Base-by-base conservation (phyloP, 352 stramenopile genomes). In the Pythium dissotocum region DNA sequence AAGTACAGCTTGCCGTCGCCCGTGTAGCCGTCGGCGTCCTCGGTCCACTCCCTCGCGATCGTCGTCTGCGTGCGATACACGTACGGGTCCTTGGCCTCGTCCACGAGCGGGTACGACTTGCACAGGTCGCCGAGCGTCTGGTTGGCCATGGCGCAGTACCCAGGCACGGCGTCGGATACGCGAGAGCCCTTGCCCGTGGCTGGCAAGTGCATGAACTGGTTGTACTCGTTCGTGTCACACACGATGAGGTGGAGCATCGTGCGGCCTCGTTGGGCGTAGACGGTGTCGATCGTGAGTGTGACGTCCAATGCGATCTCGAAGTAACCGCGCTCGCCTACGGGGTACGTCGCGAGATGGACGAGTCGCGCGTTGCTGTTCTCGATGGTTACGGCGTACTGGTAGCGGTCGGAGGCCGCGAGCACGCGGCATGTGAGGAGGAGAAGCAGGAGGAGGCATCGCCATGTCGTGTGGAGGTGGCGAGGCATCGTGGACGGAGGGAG, bases 71-170 rank as follows among this genome's bases (percentile, higher is more conserved):
- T 68, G 33, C 75, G 76, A 33, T 90, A 88, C 28, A 82, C 61
- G 33, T 60, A 74, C 36, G 67, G 56, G 54, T 81, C 69, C 4
- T 38, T 44, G 13, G 77, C 76, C 8, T 77, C 63, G 44, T 87
- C 73, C n/a, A 65, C 33, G 6, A 90, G 71, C 36, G 69, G 70
- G 54, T 77, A 84, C 24, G 82, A 88, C 24, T 74, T 61, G 21
- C 80, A 90, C 42, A 82, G 73, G 42, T 87, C 76, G 48, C 60
- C 71, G 2, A 89, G 61, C 1, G 82, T 88, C 28, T 71, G 78
- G 65, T 85, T 85, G 10, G 65, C 55, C 72, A 90, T 83, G 5
- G 80, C 67, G 36, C 82, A 88, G 56, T 79, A 87, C 0, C 72
- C 33, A 4, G 77, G 75, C 6, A 63, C 58, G 13, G 6, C 4